Evolutionary conservation across 768 basidiomycete species (phyloP).

Genomic region (Macrolepiota dolichaula): DNA sequence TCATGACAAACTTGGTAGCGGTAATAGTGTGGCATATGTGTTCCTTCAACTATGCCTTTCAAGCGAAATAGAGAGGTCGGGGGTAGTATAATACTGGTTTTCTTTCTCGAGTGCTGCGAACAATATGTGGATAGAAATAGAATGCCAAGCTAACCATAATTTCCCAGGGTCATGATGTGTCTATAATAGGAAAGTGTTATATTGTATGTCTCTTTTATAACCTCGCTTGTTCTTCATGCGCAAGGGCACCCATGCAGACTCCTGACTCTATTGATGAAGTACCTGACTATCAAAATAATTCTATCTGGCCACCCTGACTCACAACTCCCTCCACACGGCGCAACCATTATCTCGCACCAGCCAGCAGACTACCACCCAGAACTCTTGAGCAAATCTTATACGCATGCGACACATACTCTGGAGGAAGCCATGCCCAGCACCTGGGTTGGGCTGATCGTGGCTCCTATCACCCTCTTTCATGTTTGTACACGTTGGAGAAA

Average conservation of each 20-base stretch:
- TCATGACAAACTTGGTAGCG: background rate
- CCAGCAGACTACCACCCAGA: background rate
- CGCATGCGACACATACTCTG: background rate
- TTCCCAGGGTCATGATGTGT: background rate
- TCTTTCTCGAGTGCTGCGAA: background rate
- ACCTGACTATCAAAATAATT: background rate
- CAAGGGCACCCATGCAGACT: background rate
- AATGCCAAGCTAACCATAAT: slow-evolving; percentile 6
- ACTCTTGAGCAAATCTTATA: background rate
- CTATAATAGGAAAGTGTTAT: background rate
- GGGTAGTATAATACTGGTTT: background rate
- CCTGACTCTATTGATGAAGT: background rate
- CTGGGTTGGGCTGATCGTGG: background rate
- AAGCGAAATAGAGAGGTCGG: background rate
- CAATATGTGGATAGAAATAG: background rate
- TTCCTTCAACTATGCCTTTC: background rate
- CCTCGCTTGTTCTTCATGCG: background rate
- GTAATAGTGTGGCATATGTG: background rate
- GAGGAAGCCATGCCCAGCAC: background rate
- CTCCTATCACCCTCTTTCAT: background rate
- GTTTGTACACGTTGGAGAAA: slow-evolving; percentile 2
- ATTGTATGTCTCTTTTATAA: background rate
- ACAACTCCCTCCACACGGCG: background rate
- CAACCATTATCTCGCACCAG: background rate
- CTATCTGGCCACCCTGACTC: background rate